These are phyloP conservation scores for Phtheirospermum japonicum DNA, from an alignment of 257 asterid species.

Conservation along the genomic window DNA sequence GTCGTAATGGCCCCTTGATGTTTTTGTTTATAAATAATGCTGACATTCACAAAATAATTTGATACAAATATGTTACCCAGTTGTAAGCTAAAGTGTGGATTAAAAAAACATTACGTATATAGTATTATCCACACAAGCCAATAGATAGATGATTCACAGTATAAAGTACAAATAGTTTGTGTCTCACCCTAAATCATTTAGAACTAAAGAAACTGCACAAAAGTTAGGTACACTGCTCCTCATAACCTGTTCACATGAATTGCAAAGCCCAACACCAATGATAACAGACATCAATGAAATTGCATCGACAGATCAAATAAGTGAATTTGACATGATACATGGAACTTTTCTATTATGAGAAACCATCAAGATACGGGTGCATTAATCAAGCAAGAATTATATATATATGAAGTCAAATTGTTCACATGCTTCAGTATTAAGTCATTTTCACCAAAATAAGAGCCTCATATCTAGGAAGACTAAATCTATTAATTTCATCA, in stretches of 20 bases:
- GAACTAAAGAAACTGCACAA: conserved; percentile 95
- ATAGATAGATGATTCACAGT: conserved; percentile 17
- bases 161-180: conserved; percentile 21
- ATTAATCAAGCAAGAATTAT: too few species aligned
- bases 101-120: conserved; percentile 1
- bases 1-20: too few species aligned
- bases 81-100: conserved; percentile 16
- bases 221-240: conserved; percentile 94
- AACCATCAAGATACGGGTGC: too few species aligned
- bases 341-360: not conserved
- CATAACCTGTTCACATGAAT: conserved; percentile 67
- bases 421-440: conserved; percentile 13
- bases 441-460: conserved; percentile 1
- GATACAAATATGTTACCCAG: too few species aligned
- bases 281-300: conserved; percentile 10
- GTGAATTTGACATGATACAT: conserved; percentile 16
- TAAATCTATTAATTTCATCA: conserved; percentile 3
- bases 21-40: too few species aligned
- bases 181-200: conserved; percentile 88
- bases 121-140: conserved; percentile 12
- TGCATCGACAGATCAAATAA: conserved; percentile 20
- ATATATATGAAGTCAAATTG: not conserved
- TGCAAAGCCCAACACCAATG: conserved; percentile 17
- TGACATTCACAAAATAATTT: too few species aligned
- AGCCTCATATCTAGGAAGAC: conserved; percentile 1